These are phyloP conservation scores for Rhynchosporium graminicola DNA, from an alignment of 2,329 filamentous ascomycete species.

Conservation along the genomic window DNA sequence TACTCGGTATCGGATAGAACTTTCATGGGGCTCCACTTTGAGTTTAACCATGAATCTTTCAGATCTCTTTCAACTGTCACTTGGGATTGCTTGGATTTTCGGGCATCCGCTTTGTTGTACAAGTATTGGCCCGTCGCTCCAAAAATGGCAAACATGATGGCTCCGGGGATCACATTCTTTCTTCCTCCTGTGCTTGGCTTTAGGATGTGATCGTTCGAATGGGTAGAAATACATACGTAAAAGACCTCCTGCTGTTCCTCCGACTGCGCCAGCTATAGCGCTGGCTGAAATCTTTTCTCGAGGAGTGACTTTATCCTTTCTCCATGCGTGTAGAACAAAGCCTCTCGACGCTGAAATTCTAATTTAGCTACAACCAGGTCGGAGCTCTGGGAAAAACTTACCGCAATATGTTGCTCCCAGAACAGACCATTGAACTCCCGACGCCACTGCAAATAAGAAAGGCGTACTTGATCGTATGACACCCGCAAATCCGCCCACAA, in stretches of 20 bases:
- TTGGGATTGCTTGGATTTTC: conserved; percentile 17
- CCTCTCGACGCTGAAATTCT: conserved; percentile 49
- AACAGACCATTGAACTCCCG: conserved; percentile 78
- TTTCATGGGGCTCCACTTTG: conserved; percentile 71
- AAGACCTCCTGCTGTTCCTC: conserved; percentile 63
- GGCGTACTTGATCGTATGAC: conserved; percentile 69
- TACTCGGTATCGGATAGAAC: conserved; percentile 74
- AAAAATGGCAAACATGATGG: conserved; percentile 59
- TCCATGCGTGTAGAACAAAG: conserved; percentile 50
- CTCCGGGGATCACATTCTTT: conserved; percentile 55
- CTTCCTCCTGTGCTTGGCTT: conserved; percentile 53
- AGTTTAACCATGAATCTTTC: conserved; percentile 49
- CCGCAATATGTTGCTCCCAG: conserved; percentile 78
- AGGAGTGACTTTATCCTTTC: conserved; percentile 46
- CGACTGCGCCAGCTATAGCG: conserved; percentile 68
- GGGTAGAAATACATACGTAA: conserved; percentile 46
- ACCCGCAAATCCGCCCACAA: conserved; percentile 69
- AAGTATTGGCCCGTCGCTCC: conserved; percentile 57
- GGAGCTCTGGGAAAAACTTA: conserved; percentile 42
- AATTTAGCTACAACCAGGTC: conserved; percentile 4
- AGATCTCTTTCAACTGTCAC: conserved; percentile 38
- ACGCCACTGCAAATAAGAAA: conserved; percentile 68
- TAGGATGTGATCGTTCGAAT: not conserved
- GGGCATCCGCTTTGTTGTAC: conserved; percentile 54
- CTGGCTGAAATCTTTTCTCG: conserved; percentile 67